Base-by-base conservation (phyloP, 129 eudicot genomes). In the Chrysanthemum lavandulifolium region DNA sequence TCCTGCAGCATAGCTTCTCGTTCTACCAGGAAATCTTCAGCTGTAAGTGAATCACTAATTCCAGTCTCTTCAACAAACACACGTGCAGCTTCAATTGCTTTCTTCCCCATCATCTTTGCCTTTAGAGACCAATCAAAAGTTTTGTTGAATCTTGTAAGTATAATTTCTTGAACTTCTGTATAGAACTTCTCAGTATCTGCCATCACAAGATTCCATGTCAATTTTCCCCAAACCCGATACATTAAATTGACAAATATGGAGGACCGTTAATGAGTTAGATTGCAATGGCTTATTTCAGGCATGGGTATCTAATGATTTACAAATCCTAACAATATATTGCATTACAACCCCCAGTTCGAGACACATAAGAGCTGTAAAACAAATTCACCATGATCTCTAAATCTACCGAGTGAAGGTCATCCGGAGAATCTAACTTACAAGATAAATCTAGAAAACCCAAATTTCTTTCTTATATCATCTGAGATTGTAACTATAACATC, bases 101-200 rank as follows among this genome's bases (percentile, higher is more conserved):
- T 94, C 87, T 73, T 94, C 11, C 99, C 99, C 97, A 94, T 94
- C 99, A 94, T 90, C 78, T 86, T 94, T 36, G 97, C 89, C 82
- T 90, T 94, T 13, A 94, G 82, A 63, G 99, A 84, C 99, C 99
- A 94, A 80, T 94, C 99, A 83, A 94, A 94, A 49, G 88, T 94
- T 80, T 94, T 90, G 80, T 86, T 90, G 83, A 80, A 94, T 82
- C 96, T 94, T 29, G 96, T 76, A 29, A 94, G 91, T 65, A 94
- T 88, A 18, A 67, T 88, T 85, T 90, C 99, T 74, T 94, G 99
- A 69, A 94, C 97, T 88, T 94, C 91, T 40, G 94, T 94, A 54
- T 94, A 94, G 83, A 94, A 94, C 56, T 84, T 86, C 84, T 94
- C 99, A 0, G 99, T 94, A 83, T 94, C 99, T 94, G 88, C 61